Evolutionary conservation across 768 basidiomycete species (phyloP), one percentile per base, ranked within the genome.

Genomic region (Termitomyces sp.): DNA sequence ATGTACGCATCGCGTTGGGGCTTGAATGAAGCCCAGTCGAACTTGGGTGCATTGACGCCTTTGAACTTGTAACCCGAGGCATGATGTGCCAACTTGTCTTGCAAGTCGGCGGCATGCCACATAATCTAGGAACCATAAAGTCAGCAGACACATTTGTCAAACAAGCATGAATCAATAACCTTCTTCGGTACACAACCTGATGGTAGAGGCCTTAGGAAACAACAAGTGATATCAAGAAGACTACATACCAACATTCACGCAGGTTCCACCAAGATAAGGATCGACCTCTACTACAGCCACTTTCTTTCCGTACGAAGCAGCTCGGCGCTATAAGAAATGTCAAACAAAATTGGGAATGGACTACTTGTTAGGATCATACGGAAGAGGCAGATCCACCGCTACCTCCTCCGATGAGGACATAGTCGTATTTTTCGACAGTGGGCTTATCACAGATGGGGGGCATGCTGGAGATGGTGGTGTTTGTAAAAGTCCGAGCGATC

Each of bases 171-270:
- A 16, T 34, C 39, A 47, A 51, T 6, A 20, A 53, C 93, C 80
- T 97, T 99, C 77, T 99, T 99, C 16, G 97, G 97, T 6, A 99
- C 94, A 76, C 96, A 98, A 67, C 94, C 93, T 91, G 50, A 30
- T 7, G 13, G 20, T n/a, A 6, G 13, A 36, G 15, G 12, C n/a
- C 7, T 54, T 18, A 30, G 12, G 20, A 44, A 22, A 30, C 13
- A 22, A 6, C 3, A 41, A 33, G 22, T 37, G 30, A 30, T 13
- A 41, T 33, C 8, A 9, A n/a, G 16, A 5, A 22, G 4, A 27
- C 45, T 37, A 79, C 91, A 63, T 65, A 91, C 94, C 96, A 60
- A 99, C 96, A 72, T 98, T 98, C 60, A 99, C 97, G 69, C 97
- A 99, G 39, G 96, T 98, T 54, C 96, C 97, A 36, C 97, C 97